Evolutionary conservation across 768 basidiomycete species (phyloP).

Genomic region (Podaxis rugospora): DNA sequence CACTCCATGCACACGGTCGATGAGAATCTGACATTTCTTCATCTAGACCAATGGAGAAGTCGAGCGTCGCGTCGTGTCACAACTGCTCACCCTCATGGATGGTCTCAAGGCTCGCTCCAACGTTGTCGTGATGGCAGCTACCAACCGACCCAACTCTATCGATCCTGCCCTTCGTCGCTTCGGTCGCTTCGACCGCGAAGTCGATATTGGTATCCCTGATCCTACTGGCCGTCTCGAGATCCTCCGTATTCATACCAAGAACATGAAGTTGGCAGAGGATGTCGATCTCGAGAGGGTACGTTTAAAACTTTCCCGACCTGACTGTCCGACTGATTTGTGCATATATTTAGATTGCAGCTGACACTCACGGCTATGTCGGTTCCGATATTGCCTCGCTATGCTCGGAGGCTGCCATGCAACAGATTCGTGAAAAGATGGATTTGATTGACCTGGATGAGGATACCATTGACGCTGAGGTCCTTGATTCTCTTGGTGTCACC

Average conservation of each 20-base stretch:
- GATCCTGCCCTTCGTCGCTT: conserved; percentile 98
- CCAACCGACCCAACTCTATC: conserved; percentile 98
- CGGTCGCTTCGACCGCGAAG: conserved; percentile 98
- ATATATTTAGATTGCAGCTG: conserved; percentile 80
- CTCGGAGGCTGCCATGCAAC: conserved; percentile 99
- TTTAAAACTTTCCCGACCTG: conserved; percentile 1
- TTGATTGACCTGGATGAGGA: conserved; percentile 94
- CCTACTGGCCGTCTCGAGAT: conserved; percentile 99
- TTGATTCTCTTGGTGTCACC: conserved; percentile 97
- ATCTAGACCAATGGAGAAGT: conserved; percentile 96
- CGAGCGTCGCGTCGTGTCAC: conserved; percentile 98
- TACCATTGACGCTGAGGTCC: conserved; percentile 98
- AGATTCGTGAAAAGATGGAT: conserved; percentile 99
- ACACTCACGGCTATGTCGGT: conserved; percentile 99
- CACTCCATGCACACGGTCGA: neutral
- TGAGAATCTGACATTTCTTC: neutral
- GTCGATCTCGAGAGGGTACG: conserved; percentile 92
- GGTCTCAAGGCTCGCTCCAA: conserved; percentile 98
- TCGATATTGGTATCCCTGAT: conserved; percentile 99
- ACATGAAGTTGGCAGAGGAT: conserved; percentile 97
- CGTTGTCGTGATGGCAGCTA: conserved; percentile 99
- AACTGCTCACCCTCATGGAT: conserved; percentile 98
- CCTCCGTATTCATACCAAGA: conserved; percentile 99
- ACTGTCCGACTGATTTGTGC: neutral
- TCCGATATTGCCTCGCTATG: conserved; percentile 97